phyloP scores from a whole-genome alignment of 306 rosid genomes.

The Malus sylvestris region DNA sequence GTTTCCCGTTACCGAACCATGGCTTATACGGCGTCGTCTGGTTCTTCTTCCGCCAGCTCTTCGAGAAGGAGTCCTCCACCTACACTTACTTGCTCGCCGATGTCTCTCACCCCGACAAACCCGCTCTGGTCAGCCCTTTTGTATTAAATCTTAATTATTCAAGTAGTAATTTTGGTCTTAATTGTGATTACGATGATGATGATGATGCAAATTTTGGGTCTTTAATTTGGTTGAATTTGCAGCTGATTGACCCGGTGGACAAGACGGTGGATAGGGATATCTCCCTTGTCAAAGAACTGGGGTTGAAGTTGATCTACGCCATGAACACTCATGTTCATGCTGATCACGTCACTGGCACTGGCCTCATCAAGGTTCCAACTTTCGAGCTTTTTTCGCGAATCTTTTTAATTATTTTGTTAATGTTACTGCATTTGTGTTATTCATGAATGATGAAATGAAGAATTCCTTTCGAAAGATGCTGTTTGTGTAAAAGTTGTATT shows the following conservation, averaged over 20 bases:
- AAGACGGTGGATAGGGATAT: conserved; percentile 84
- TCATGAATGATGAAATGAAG: not conserved
- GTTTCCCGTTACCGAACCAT: not conserved
- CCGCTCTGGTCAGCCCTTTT: conserved; percentile 51
- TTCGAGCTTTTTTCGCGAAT: not conserved
- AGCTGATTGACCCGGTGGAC: conserved; percentile 99
- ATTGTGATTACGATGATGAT: not conserved
- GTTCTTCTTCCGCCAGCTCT: conserved; percentile 62
- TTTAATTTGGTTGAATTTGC: conserved; percentile 5
- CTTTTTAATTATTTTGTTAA: not conserved
- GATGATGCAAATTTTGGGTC: not conserved
- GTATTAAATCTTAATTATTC: not conserved
- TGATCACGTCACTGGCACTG: conserved; percentile 97
- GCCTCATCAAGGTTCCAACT: conserved; percentile 63
- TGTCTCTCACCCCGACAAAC: conserved; percentile 59
- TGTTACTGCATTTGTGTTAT: not conserved
- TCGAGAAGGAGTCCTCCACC: conserved; percentile 92
- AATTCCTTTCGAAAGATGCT: not conserved
- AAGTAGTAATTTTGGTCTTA: not conserved
- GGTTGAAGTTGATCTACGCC: conserved; percentile 70
- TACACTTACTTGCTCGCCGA: conserved; percentile 89
- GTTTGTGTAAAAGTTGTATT: not conserved
- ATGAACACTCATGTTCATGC: conserved; percentile 97
- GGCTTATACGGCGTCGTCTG: conserved; percentile 26
- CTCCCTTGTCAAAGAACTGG: conserved; percentile 57